phyloP scores from a whole-genome alignment of 495 filamentous ascomycete species.

The Bacidia rubella region DNA sequence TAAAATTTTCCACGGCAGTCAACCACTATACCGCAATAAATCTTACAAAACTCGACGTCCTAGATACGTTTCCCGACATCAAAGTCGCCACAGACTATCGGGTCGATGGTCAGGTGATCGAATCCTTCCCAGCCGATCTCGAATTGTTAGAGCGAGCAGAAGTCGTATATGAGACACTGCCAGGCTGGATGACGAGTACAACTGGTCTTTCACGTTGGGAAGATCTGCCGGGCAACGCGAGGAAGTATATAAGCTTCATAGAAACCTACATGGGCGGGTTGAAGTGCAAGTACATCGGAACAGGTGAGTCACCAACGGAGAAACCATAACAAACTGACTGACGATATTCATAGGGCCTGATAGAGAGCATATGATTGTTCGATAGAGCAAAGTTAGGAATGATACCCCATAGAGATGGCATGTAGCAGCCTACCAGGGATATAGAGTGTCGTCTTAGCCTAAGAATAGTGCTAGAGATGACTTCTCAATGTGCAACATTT shows the following conservation, averaged over 20 bases:
- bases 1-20: slow-evolving; percentile 57
- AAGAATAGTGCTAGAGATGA: too few relatives aligned
- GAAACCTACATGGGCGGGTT: slow-evolving; percentile 50
- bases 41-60: slow-evolving; percentile 78
- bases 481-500: too few relatives aligned
- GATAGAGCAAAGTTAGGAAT: neutral
- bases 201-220: slow-evolving; percentile 46
- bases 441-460: too few relatives aligned
- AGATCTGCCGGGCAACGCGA: slow-evolving; percentile 61
- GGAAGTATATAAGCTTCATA: slow-evolving; percentile 62
- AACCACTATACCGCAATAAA: slow-evolving; percentile 68
- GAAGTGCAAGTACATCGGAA: slow-evolving; percentile 53
- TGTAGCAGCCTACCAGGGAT: too few relatives aligned
- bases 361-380: slow-evolving; percentile 50
- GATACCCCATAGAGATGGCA: neutral
- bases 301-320: too few relatives aligned
- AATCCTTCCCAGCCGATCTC: slow-evolving; percentile 57
- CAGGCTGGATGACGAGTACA: slow-evolving; percentile 65
- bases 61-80: slow-evolving; percentile 72
- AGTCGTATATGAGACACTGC: slow-evolving; percentile 58
- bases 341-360: slow-evolving; percentile 27
- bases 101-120: slow-evolving; percentile 35
- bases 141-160: slow-evolving; percentile 43
- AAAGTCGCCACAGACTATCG: slow-evolving; percentile 65
- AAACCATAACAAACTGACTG: neutral